phyloP scores from a whole-genome alignment of 1,284 basidiomycete genomes.

The Takashimella tepidaria region DNA sequence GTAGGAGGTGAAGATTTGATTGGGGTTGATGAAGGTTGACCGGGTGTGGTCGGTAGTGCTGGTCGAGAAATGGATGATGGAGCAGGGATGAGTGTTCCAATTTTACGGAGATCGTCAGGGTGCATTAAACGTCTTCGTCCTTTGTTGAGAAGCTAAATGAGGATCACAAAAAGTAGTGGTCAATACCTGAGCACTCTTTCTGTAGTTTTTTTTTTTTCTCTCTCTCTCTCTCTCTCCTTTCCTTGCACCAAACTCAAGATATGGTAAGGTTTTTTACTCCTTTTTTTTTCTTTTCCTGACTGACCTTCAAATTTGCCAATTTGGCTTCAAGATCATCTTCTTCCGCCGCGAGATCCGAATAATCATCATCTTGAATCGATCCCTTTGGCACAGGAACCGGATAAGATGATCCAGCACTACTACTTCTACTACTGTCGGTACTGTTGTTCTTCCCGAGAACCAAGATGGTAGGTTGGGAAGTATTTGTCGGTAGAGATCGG shows the following conservation, averaged over 20 bases:
- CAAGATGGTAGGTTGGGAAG: no score
- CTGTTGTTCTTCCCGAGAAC: no score
- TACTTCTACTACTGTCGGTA: conserved; percentile 5
- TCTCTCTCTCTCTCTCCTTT: no score
- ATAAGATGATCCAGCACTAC: not conserved
- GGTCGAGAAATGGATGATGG: conserved; percentile 19
- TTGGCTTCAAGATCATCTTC: conserved; percentile 86
- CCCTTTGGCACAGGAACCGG: not conserved
- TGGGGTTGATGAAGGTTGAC: not conserved
- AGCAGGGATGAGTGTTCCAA: conserved; percentile 52
- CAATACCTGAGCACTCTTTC: not conserved
- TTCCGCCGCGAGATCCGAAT: conserved; percentile 75
- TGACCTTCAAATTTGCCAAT: conserved; percentile 73
- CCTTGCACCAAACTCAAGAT: no score
- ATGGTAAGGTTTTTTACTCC: no score
- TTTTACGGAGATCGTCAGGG: conserved; percentile 65
- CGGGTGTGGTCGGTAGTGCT: not conserved
- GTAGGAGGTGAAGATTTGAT: not conserved
- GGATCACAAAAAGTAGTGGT: not conserved
- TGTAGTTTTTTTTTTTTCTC: no score
- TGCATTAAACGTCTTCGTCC: conserved; percentile 70
- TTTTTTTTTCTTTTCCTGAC: not conserved
- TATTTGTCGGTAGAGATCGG: no score
- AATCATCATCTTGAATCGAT: conserved; percentile 59
- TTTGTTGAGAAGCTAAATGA: conserved; percentile 55